These are phyloP conservation scores for Suhomyces maxii DNA, from an alignment of 1,139 yeast species.

Conservation along the genomic window DNA sequence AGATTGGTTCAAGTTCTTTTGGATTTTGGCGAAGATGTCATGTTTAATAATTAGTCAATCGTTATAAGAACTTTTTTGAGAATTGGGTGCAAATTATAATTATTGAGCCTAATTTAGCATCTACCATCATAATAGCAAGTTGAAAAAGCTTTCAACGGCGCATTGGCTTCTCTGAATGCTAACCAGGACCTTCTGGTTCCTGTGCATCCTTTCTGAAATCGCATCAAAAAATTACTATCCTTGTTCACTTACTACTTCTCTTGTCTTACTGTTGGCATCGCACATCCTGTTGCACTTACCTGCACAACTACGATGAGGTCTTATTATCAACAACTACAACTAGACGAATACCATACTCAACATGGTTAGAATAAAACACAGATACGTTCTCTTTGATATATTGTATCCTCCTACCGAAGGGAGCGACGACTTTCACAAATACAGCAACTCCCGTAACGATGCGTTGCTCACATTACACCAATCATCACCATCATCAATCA, in stretches of 20 bases:
- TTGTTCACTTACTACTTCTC: neutral
- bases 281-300: neutral
- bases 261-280: neutral
- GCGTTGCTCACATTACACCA: constrained; percentile 50
- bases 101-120: too few species aligned
- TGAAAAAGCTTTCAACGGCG: too few species aligned
- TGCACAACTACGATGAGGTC: neutral
- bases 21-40: too few species aligned
- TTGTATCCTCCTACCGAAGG: constrained; percentile 54
- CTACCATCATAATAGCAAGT: too few species aligned
- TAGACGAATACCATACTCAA: neutral
- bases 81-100: too few species aligned
- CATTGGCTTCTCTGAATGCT: too few species aligned
- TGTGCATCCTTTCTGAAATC: too few species aligned
- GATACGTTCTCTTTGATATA: constrained; percentile 81
- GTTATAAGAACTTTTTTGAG: too few species aligned
- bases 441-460: constrained; percentile 29
- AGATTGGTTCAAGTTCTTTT: too few species aligned
- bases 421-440: constrained; percentile 20
- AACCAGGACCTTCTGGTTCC: too few species aligned
- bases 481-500: constrained; percentile 47
- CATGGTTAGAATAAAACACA: constrained; percentile 87
- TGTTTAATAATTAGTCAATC: too few species aligned
- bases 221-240: neutral
- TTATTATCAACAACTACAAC: neutral